Evolutionary conservation across 192 early-diverging fungal genomes (phyloP), one percentile per base, ranked within the genome.

Genomic region (Powellomyces hirtus): DNA sequence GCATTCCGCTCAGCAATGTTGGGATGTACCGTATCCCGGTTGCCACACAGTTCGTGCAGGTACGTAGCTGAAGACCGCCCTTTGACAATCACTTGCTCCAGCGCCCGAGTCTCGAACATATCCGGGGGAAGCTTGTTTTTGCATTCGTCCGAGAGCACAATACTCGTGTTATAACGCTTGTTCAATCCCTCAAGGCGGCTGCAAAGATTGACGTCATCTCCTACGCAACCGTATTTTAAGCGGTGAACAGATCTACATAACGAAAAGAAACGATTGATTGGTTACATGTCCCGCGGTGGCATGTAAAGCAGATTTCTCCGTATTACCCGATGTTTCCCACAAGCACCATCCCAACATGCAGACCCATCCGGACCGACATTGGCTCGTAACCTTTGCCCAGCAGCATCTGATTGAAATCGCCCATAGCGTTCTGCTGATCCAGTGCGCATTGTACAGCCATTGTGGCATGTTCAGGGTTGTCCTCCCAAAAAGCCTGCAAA

Each of bases 81-180:
- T 40, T 60, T 60, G 2, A 60, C 59, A 26, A 60, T 40, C 3
- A 60, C 59, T n/a, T 60, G 34, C 20, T 60, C 59, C 11, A 60
- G 38, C 5, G 59, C 59, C 1, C 59, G 3, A 1, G 59, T 38
- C 38, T 60, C 59, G 35, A 56, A 56, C 2, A 56, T 16, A 24
- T 24, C 46, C 1, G 53, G 53, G 22, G 18, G 18, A 2, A 56
- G 53, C 16, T 56, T 26, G 5, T 13, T 1, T 5, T 26, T 33
- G 27, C 22, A 31, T 29, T 56, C 53, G 18, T 56, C 53, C 27
- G 53, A 56, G 5, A 56, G 5, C 3, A 56, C 7, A 6, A 56
- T 56, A 13, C 33, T 56, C 1, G 53, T 56, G 53, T 56, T 56
- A 30, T 56, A 56, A 30, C 53, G 53, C 31, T 56, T 56, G 53